Evolutionary conservation across 1,284 basidiomycete species (phyloP).

Genomic region (Apiotrichum siamense): DNA sequence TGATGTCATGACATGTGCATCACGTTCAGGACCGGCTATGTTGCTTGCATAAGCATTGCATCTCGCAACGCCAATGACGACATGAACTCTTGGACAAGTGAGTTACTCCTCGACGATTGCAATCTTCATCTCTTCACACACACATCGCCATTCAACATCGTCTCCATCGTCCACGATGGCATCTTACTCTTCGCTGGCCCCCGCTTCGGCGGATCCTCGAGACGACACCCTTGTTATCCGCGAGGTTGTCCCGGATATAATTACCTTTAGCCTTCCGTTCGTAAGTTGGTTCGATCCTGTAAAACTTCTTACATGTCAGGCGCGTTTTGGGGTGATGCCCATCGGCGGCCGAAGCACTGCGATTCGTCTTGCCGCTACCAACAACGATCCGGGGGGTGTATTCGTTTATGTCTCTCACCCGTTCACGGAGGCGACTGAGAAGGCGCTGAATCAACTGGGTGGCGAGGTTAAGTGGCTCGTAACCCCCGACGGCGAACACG

Average conservation of each 20-base stretch:
- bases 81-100: too few relatives aligned
- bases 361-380: conserved; percentile 56
- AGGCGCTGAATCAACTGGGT: conserved; percentile 65
- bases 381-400: conserved; percentile 60
- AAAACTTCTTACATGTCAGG: conserved; percentile 11
- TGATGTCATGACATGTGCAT: too few relatives aligned
- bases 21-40: too few relatives aligned
- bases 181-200: conserved; percentile 8
- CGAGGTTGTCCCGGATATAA: conserved; percentile 40
- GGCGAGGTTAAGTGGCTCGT: conserved; percentile 60
- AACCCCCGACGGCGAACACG: conserved; percentile 50
- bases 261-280: conserved; percentile 47
- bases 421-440: conserved; percentile 63
- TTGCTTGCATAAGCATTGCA: too few relatives aligned
- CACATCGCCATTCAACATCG: too few relatives aligned
- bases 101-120: too few relatives aligned
- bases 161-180: conserved; percentile 20
- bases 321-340: conserved; percentile 62
- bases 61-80: too few relatives aligned
- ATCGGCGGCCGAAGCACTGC: conserved; percentile 79
- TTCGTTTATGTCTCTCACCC: conserved; percentile 85
- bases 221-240: conserved; percentile 42
- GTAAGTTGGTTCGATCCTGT: conserved; percentile 18
- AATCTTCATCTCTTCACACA: too few relatives aligned
- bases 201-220: conserved; percentile 23